phyloP scores from a whole-genome alignment of 2,329 filamentous ascomycete species.

The Tolypocladium guangdongense region DNA sequence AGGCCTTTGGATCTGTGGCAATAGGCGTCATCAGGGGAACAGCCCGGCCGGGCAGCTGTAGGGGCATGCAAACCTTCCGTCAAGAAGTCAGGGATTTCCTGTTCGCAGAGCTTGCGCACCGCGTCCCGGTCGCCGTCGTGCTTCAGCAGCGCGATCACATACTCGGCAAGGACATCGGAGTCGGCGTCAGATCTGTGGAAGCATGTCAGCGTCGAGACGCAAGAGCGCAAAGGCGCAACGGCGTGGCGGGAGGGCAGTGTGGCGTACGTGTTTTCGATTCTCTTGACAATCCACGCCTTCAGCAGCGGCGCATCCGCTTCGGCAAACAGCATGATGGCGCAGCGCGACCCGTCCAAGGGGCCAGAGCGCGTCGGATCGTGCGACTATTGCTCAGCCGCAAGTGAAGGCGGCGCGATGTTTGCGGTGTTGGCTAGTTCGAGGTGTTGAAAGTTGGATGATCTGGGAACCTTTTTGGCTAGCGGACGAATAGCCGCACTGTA shows the following conservation, averaged over 20 bases:
- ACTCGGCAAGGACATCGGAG: constrained; percentile 72
- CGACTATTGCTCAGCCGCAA: background rate
- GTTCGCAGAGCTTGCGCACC: constrained; percentile 56
- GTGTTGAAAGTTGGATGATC: background rate
- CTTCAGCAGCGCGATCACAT: constrained; percentile 66
- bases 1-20: constrained; percentile 28
- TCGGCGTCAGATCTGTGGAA: constrained; percentile 61
- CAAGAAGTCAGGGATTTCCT: constrained; percentile 66
- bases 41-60: constrained; percentile 12
- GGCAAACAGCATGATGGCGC: constrained; percentile 44
- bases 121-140: constrained; percentile 56
- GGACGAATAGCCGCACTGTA: too few relatives aligned
- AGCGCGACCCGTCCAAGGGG: background rate
- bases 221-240: background rate
- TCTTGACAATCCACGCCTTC: constrained; percentile 68
- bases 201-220: constrained; percentile 2
- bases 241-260: background rate
- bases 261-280: constrained; percentile 62
- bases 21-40: background rate
- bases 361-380: background rate
- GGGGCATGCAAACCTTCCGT: constrained; percentile 39
- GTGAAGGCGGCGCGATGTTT: background rate
- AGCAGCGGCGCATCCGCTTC: constrained; percentile 52
- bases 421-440: background rate
- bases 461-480: background rate